Conservation (phyloP, 768 basidiomycete genomes). For the Gyrodon lividus region DNA sequence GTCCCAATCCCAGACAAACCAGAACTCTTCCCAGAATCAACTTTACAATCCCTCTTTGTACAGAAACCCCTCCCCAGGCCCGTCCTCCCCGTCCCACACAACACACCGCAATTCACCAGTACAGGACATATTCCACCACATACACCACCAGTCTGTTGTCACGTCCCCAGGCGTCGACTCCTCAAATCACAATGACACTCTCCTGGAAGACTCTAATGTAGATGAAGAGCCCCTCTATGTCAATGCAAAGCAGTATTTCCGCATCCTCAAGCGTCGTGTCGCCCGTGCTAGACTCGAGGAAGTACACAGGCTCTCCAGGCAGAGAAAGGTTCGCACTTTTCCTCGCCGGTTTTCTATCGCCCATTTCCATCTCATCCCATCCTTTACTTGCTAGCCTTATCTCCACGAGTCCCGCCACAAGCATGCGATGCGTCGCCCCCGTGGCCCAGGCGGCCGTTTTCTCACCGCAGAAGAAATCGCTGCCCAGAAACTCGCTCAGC, state of each 20-base stretch:
- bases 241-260: slow-evolving; percentile 98
- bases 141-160: slow-evolving; percentile 20
- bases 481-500: slow-evolving; percentile 57
- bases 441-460: slow-evolving; percentile 97
- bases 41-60: slow-evolving; percentile 24
- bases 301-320: slow-evolving; percentile 86
- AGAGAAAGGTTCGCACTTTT: slow-evolving; percentile 71
- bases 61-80: slow-evolving; percentile 31
- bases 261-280: slow-evolving; percentile 92
- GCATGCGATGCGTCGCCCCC: slow-evolving; percentile 95
- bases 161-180: slow-evolving; percentile 12
- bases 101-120: slow-evolving; percentile 27
- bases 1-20: slow-evolving; percentile 20
- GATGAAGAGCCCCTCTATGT: slow-evolving; percentile 99
- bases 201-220: slow-evolving; percentile 44
- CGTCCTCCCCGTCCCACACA: slow-evolving; percentile 29
- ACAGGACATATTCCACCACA: slow-evolving; percentile 32
- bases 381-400: slow-evolving; percentile 66
- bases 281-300: slow-evolving; percentile 92
- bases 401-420: slow-evolving; percentile 97
- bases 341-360: not conserved
- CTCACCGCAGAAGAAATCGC: slow-evolving; percentile 95
- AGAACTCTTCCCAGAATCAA: slow-evolving; percentile 20
- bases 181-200: slow-evolving; percentile 19
- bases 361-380: slow-evolving; percentile 12